Evolutionary conservation across 106 monocot species (phyloP), one percentile per base, ranked within the genome.

Genomic region (Dendrobium nobile): DNA sequence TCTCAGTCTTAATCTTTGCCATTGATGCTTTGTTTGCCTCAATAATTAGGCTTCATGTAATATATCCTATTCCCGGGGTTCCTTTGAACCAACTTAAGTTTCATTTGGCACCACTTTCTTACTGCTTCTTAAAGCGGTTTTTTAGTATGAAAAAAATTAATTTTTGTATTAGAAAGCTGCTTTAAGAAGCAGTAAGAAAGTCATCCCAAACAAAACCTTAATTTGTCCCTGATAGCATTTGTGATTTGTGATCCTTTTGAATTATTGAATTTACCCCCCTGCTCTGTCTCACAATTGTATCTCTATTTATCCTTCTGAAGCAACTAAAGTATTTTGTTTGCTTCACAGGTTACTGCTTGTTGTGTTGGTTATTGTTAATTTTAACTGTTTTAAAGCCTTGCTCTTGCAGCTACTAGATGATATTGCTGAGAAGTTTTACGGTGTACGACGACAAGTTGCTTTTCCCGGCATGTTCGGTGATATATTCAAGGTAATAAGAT

Each of bases 391-490:
- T 27, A 13, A 47, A 26, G 16, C n/a, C 48, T 28, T 9, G 1
- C 27, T 51, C n/a, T 51, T 76, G 9, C 48, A 76, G 76, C 48
- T 76, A 20, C 48, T 76, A 27, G 76, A 76, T 48, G 76, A 76
- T 51, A 15, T 76, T 51, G 76, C 76, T 27, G 76, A 76, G 27
- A 76, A 27, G 26, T 76, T 76, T 76, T 76, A 76, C 41, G 76
- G 76, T 4, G 76, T 76, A 5, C 76, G 76, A 26, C 24, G 76
- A 51, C 76, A 76, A 76, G 27, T 16, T 47, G 45, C 48, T 15
- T 76, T 76, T 48, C 76, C 76, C 4, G 9, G 76, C 47, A 76
- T 76, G 76, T 76, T 76, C 27, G 76, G 76, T 24, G 76, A 76
- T 48, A 76, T 76, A 22, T 76, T 76, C 76, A 76, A 76, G 76